Conservation (phyloP, 1,139 yeast genomes). For the Candida sp. region DNA sequence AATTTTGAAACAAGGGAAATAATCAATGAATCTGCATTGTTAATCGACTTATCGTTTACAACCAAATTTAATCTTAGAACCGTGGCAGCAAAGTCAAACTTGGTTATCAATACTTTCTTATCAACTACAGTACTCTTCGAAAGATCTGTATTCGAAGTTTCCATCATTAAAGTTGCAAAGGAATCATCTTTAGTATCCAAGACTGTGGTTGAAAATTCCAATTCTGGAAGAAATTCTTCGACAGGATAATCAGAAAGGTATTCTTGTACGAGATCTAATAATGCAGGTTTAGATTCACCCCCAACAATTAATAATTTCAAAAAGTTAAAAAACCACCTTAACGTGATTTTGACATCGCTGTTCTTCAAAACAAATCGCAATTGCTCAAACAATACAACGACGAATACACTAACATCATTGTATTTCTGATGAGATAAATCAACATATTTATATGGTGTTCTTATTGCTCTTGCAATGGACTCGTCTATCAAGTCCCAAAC, state of each 20-base stretch:
- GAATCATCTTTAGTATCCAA: neutral
- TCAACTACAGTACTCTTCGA: slow-evolving; percentile 8
- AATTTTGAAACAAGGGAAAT: slow-evolving; percentile 26
- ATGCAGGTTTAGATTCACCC: slow-evolving; percentile 47
- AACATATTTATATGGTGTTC: slow-evolving; percentile 79
- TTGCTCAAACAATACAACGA: slow-evolving; percentile 71
- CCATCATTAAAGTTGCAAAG: slow-evolving; percentile 10
- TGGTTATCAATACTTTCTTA: slow-evolving; percentile 36
- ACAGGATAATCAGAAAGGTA: slow-evolving; percentile 2
- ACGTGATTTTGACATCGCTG: slow-evolving; percentile 16
- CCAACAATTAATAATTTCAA: slow-evolving; percentile 40
- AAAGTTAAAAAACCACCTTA: slow-evolving; percentile 52
- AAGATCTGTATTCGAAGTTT: slow-evolving; percentile 18
- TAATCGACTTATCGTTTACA: slow-evolving; percentile 13
- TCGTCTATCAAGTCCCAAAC: slow-evolving; percentile 70
- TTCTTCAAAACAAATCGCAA: slow-evolving; percentile 47
- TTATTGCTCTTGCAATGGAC: slow-evolving; percentile 62
- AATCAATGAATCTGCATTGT: slow-evolving; percentile 10
- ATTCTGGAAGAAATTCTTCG: neutral
- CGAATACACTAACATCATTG: slow-evolving; percentile 57
- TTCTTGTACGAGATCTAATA: slow-evolving; percentile 9
- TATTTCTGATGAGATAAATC: slow-evolving; percentile 51
- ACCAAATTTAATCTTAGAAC: slow-evolving; percentile 32
- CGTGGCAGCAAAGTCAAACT: slow-evolving; percentile 46
- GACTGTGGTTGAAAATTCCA: slow-evolving; percentile 2